phyloP scores from a whole-genome alignment of 495 filamentous ascomycete species.

The Neurospora cerealis region DNA sequence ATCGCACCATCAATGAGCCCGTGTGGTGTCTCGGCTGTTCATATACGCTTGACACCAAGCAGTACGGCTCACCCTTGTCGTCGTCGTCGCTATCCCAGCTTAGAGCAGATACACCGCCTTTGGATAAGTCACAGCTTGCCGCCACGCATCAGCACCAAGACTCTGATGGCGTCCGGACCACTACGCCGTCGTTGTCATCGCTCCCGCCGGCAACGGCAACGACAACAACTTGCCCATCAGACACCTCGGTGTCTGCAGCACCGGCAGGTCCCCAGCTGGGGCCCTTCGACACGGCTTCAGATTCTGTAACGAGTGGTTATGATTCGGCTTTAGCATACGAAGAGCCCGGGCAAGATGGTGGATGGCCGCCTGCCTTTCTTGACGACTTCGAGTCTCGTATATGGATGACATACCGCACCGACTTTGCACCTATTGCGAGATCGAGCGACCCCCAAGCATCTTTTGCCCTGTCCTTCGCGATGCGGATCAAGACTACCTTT shows the following conservation, averaged over 20 bases:
- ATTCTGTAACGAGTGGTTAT: constrained; percentile 37
- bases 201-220: neutral
- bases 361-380: constrained; percentile 81
- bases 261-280: constrained; percentile 7
- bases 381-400: constrained; percentile 87
- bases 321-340: constrained; percentile 40
- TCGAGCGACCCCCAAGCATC: constrained; percentile 58
- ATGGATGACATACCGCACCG: constrained; percentile 95
- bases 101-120: neutral
- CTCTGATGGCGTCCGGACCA: constrained; percentile 5
- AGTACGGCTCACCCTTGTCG: constrained; percentile 4
- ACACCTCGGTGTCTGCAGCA: neutral
- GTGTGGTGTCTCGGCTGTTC: constrained; percentile 85
- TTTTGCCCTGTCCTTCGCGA: constrained; percentile 72
- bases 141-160: constrained; percentile 16
- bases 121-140: neutral
- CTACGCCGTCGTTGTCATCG: constrained; percentile 3
- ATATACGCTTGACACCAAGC: constrained; percentile 46
- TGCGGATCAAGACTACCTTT: constrained; percentile 73
- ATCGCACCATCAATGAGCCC: constrained; percentile 51
- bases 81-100: neutral
- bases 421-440: constrained; percentile 75
- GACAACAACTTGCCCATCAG: neutral
- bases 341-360: constrained; percentile 40
- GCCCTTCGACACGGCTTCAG: constrained; percentile 33